Base-by-base conservation (phyloP, 495 filamentous ascomycete species). In the Penicillium waksmanii region DNA sequence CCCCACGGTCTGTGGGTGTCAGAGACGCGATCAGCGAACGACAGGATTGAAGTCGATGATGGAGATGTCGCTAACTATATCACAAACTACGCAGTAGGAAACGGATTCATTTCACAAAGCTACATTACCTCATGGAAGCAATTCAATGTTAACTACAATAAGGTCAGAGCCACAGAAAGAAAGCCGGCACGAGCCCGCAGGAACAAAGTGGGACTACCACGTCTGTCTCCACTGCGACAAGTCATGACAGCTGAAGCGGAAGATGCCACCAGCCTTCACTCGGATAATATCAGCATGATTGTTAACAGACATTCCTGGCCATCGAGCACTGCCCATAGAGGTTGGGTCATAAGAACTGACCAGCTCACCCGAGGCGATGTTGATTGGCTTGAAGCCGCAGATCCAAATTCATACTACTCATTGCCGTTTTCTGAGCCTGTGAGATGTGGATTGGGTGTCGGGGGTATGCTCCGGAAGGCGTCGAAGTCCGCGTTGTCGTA, bases 1-100 rank as follows among this genome's bases (percentile, higher is more conserved):
- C 52, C 52, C 13, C 71, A 72, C 46, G 72, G 73, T 13, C 15
- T 4, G 15, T 76, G 70, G 72, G 13, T 36, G 9, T n/a, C 42
- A 10, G 63, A 71, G 34, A 0, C 7, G 3, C 11, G 11, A 4
- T 51, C 62, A 9, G 2, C 18, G 4, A 47, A 21, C 2, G 61
- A 60, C 7, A 21, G 19, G 3, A 62, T 33, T 10, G 18, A 12
- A 1, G 5, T 50, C 0, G 66, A 71, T 15, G 19, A 19, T 19
- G 59, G 62, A 0, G 46, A 42, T 10, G 15, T 53, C 1, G 13
- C 54, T 1, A n/a, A 48, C 25, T 66, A 63, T 19, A 12, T 34
- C 1, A 18, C 33, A 3, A 12, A 42, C 5, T 27, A 31, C 1
- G 54, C 34, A 11, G 23, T 62, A 15, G 66, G 69, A 8, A 72